Percentiles rank a stretch among this genome's conserved stretches.
Conservation (phyloP, 2,329 filamentous ascomycete species). For the Boeremia exigua region DNA sequence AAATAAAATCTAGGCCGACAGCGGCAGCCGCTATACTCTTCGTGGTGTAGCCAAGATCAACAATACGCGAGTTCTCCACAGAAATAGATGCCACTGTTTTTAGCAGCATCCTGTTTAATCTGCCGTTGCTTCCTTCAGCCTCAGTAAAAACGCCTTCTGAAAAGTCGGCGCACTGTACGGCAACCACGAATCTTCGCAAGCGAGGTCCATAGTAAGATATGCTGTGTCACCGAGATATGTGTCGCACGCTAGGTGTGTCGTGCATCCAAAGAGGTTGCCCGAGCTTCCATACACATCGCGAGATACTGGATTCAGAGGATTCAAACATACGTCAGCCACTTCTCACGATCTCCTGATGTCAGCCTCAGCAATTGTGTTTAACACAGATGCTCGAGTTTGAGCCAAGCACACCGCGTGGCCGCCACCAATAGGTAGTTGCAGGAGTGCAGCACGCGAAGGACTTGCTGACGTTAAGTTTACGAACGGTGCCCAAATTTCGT, state of each 20-base stretch:
- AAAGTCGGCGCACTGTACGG: background rate
- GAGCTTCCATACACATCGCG: background rate
- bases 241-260: background rate
- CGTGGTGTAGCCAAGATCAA: constrained; percentile 9
- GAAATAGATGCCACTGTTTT: constrained; percentile 3
- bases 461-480: too few species aligned
- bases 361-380: background rate
- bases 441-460: background rate
- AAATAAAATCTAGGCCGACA: constrained; percentile 6
- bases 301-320: background rate
- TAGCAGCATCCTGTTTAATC: background rate
- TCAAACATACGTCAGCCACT: background rate
- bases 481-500: too few species aligned
- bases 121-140: constrained; percentile 4
- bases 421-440: constrained; percentile 1
- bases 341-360: background rate
- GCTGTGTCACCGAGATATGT: background rate
- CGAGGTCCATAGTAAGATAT: background rate
- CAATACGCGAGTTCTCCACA: constrained; percentile 4
- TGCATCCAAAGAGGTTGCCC: background rate
- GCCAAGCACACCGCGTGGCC: background rate
- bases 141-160: background rate
- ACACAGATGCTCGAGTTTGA: background rate
- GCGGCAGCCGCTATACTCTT: constrained; percentile 7
- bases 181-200: background rate